These are phyloP conservation scores for Ramaria sp. DNA, from an alignment of 768 basidiomycete genomes.

Conservation along the genomic window DNA sequence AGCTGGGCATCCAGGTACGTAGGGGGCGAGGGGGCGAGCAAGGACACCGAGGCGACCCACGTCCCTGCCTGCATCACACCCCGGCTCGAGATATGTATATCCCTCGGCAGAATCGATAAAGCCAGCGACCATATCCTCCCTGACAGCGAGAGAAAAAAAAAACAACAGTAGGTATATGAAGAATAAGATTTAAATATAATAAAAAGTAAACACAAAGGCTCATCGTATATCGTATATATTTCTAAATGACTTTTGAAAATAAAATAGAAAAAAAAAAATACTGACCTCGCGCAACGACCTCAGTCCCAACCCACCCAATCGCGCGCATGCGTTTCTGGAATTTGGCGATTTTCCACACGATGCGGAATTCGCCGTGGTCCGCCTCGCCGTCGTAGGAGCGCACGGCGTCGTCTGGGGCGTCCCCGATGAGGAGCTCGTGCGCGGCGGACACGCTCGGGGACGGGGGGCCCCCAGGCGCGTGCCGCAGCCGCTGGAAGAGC, in stretches of 20 bases:
- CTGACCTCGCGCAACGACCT: constrained; percentile 6
- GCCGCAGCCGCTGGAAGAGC: constrained; percentile 48
- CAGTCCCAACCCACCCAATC: not conserved
- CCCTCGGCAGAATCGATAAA: not conserved
- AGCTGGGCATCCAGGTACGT: constrained; percentile 1
- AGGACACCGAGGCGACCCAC: constrained; percentile 1
- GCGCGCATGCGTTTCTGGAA: constrained; percentile 8
- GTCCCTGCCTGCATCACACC: not conserved
- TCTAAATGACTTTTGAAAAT: no score
- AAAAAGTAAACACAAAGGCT: no score
- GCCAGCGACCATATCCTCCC: constrained; percentile 5
- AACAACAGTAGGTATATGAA: no score
- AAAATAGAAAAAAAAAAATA: not conserved
- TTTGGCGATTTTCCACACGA: constrained; percentile 4
- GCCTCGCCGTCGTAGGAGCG: not conserved
- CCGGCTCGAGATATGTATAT: not conserved
- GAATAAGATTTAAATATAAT: no score
- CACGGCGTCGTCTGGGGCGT: not conserved
- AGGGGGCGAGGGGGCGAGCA: constrained; percentile 2
- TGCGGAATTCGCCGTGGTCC: constrained; percentile 5
- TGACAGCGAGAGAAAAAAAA: no score
- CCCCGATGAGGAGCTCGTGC: constrained; percentile 1
- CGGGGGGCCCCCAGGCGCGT: constrained; percentile 23
- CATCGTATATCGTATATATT: no score
- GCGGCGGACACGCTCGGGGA: not conserved